Percentiles rank a stretch among this genome's conserved stretches.
These are phyloP conservation scores for Pseudopyricularia javanii DNA, from an alignment of 2,329 filamentous ascomycete genomes.

Conservation along the genomic window DNA sequence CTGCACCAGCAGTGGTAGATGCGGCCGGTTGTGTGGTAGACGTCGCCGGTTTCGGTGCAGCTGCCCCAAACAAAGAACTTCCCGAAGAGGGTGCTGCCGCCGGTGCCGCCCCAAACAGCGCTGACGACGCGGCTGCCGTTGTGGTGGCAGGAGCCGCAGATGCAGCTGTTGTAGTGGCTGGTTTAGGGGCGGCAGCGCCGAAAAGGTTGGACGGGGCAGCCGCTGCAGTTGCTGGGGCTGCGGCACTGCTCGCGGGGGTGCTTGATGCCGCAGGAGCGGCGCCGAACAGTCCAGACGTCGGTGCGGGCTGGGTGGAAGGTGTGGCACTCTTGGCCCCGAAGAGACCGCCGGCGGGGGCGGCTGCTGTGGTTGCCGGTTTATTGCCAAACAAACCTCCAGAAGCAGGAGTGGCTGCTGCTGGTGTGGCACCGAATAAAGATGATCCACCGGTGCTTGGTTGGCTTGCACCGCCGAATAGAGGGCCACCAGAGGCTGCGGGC, in stretches of 20 bases:
- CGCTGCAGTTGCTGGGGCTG: not conserved
- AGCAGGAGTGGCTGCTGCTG: slow-evolving; percentile 3
- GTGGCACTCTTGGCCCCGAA: not conserved
- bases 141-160: slow-evolving; percentile 1
- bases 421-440: slow-evolving; percentile 4
- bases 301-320: not conserved
- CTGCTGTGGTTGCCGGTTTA: not conserved
- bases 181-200: slow-evolving; percentile 1
- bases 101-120: slow-evolving; percentile 2
- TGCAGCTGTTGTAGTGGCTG: not conserved
- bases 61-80: not conserved
- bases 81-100: not conserved
- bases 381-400: slow-evolving; percentile 5
- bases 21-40: not conserved
- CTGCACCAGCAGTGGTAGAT: not conserved
- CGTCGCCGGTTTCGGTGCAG: not conserved
- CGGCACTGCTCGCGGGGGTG: not conserved
- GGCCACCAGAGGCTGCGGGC: slow-evolving; percentile 5
- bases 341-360: not conserved
- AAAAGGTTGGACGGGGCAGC: not conserved
- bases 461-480: not conserved
- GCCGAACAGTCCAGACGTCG: not conserved
- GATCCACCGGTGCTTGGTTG: not conserved
- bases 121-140: not conserved
- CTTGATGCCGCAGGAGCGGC: not conserved